phyloP scores from a whole-genome alignment of 805 yeast genomes.

The Candida saitoana region DNA sequence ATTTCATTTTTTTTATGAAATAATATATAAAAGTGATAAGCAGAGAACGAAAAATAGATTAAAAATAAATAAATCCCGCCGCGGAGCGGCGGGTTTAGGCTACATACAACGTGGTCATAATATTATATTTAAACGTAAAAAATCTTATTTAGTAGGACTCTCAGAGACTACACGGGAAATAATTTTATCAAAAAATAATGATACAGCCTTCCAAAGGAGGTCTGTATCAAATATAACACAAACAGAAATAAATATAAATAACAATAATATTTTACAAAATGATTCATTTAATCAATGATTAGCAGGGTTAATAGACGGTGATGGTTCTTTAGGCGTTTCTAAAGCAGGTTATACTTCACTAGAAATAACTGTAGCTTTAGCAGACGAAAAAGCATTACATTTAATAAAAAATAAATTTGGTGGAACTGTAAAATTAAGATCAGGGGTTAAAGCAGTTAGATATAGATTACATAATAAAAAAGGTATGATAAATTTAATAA shows the following conservation, averaged over 20 bases:
- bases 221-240: not conserved
- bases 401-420: conserved; percentile 7
- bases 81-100: not conserved
- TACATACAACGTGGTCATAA: too few species aligned
- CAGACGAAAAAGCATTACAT: conserved; percentile 5
- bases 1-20: too few species aligned
- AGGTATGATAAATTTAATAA: conserved; percentile 6
- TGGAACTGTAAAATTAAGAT: conserved; percentile 4
- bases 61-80: not conserved
- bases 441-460: conserved; percentile 6
- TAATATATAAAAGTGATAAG: too few species aligned
- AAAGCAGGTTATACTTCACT: not conserved
- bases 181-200: not conserved
- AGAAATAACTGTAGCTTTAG: not conserved
- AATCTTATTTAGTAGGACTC: not conserved
- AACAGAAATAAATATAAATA: not conserved
- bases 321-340: not conserved
- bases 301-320: conserved; percentile 1
- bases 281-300: not conserved
- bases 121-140: not conserved
- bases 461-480: conserved; percentile 6
- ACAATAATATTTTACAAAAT: not conserved
- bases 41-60: too few species aligned
- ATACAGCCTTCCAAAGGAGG: not conserved
- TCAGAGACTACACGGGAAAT: not conserved